phyloP scores from a whole-genome alignment of 352 stramenopile species.

The Discostella stelligera region DNA sequence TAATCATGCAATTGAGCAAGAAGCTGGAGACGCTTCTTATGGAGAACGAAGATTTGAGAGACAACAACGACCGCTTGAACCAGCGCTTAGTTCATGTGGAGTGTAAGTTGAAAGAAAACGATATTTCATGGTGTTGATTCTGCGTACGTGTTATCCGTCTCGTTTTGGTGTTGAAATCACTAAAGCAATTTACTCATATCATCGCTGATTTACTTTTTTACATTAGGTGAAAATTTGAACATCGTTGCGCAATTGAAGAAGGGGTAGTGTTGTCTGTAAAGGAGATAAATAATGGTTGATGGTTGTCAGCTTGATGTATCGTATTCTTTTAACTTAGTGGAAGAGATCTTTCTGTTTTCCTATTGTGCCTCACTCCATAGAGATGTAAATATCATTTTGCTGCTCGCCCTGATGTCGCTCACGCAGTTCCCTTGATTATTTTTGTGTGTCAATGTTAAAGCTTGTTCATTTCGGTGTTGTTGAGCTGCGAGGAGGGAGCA shows the following conservation, averaged over 20 bases:
- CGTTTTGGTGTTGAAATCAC: neutral
- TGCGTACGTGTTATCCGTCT: constrained; percentile 17
- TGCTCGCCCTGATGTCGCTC: too few relatives aligned
- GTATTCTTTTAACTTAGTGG: neutral
- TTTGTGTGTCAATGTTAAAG: too few relatives aligned
- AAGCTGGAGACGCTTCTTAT: constrained; percentile 84
- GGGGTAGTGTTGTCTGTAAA: constrained; percentile 19
- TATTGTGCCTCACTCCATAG: neutral
- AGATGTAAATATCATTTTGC: too few relatives aligned
- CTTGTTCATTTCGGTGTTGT: too few relatives aligned
- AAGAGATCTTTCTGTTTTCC: neutral
- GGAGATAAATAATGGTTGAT: neutral
- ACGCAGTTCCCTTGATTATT: too few relatives aligned
- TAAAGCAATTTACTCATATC: neutral
- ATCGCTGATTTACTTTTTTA: neutral
- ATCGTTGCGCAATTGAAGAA: constrained; percentile 4
- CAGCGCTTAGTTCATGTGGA: constrained; percentile 73
- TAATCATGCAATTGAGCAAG: constrained; percentile 85
- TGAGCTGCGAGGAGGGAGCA: too few relatives aligned
- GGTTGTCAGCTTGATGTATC: neutral
- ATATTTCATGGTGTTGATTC: constrained; percentile 48
- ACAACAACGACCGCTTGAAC: constrained; percentile 82
- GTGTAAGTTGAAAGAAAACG: constrained; percentile 54
- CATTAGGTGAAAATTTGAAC: constrained; percentile 11
- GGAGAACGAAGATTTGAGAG: constrained; percentile 83